These are phyloP conservation scores for Suillus alpinus DNA, from an alignment of 768 basidiomycete species.

Conservation along the genomic window DNA sequence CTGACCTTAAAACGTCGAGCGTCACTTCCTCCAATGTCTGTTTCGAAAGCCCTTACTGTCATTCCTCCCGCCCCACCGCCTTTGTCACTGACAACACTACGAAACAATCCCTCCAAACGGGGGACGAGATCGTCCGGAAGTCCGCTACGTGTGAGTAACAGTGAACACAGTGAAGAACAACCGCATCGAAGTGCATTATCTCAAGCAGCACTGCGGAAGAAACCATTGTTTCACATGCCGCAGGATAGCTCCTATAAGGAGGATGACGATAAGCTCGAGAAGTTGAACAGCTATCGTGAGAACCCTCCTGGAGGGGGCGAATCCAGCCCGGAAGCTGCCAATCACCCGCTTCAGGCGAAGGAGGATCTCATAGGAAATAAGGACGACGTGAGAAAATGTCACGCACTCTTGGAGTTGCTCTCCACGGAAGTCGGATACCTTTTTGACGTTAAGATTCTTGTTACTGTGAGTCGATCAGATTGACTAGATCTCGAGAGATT, in stretches of 20 bases:
- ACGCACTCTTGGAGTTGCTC: slow-evolving; percentile 83
- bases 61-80: slow-evolving; percentile 4
- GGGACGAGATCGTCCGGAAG: not conserved
- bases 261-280: slow-evolving; percentile 5
- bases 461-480: slow-evolving; percentile 50
- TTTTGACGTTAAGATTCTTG: slow-evolving; percentile 71
- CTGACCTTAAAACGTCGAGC: slow-evolving; percentile 31
- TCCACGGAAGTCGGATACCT: slow-evolving; percentile 84
- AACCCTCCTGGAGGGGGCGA: not conserved
- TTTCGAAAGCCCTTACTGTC: slow-evolving; percentile 12
- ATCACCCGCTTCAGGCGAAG: not conserved
- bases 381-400: slow-evolving; percentile 52
- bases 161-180: not conserved
- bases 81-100: not conserved
- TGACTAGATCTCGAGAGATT: not conserved
- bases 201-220: not conserved
- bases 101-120: not conserved
- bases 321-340: not conserved
- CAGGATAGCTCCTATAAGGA: slow-evolving; percentile 19
- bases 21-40: slow-evolving; percentile 40
- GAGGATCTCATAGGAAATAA: slow-evolving; percentile 21
- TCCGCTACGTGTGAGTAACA: not conserved
- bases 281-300: not conserved
- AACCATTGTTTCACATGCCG: slow-evolving; percentile 16
- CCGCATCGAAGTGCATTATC: not conserved